These are phyloP conservation scores for Globisporangium spiculum DNA, from an alignment of 352 stramenopile species.

Conservation along the genomic window DNA sequence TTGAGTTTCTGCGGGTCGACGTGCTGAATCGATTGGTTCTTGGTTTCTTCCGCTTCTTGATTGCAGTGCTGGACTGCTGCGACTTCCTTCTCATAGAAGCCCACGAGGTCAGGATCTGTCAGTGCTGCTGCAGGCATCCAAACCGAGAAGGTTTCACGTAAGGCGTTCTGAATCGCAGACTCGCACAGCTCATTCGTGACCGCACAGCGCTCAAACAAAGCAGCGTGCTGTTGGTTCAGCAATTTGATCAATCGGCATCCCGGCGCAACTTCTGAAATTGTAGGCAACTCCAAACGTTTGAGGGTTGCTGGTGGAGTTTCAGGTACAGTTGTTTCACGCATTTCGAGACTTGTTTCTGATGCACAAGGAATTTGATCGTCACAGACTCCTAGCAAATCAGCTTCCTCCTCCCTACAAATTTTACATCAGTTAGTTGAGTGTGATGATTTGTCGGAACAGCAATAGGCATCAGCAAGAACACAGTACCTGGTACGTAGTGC, in stretches of 20 bases:
- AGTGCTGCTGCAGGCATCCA: background rate
- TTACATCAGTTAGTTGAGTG: background rate
- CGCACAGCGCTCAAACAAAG: background rate
- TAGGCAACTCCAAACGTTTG: background rate
- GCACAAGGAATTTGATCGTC: background rate
- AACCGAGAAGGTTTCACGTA: background rate
- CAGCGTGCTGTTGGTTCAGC: background rate
- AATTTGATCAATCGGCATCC: background rate
- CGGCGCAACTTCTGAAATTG: background rate
- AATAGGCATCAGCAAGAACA: background rate
- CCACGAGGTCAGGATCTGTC: background rate
- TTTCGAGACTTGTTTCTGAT: background rate
- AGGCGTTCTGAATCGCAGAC: background rate
- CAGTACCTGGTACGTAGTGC: background rate
- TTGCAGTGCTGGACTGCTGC: background rate
- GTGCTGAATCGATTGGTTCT: background rate
- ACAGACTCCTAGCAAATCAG: background rate
- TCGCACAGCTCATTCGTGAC: background rate
- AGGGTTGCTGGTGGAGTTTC: background rate
- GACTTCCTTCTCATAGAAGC: background rate
- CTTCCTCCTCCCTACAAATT: conserved; percentile 5
- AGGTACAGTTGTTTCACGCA: background rate
- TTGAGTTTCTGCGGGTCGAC: conserved; percentile 1
- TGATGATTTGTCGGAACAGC: background rate
- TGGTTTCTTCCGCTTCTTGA: background rate